Conservation (phyloP, 2,329 filamentous ascomycete species). For the Arachnomyces sp. region DNA sequence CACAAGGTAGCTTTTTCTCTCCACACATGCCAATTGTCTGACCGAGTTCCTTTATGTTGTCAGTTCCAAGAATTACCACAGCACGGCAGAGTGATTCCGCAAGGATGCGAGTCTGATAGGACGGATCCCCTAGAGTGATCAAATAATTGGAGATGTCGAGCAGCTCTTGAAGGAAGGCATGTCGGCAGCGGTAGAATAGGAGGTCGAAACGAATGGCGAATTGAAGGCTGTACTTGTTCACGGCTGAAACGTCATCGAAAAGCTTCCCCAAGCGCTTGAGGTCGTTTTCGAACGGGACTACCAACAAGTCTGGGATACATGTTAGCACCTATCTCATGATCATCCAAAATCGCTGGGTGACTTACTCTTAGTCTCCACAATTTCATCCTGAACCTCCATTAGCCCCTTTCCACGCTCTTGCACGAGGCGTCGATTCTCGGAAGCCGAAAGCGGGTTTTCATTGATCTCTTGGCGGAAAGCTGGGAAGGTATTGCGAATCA, state of each 20-base stretch:
- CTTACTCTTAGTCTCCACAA: conserved; percentile 13
- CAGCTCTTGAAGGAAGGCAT: conserved; percentile 15
- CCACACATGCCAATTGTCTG: conserved; percentile 8
- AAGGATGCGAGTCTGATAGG: conserved; percentile 15
- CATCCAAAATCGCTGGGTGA: neutral
- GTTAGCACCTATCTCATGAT: neutral
- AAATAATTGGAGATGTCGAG: conserved; percentile 13
- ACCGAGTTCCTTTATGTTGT: conserved; percentile 9
- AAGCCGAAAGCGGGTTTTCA: conserved; percentile 18
- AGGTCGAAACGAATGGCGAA: conserved; percentile 17
- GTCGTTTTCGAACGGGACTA: conserved; percentile 13
- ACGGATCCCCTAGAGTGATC: conserved; percentile 12
- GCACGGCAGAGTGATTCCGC: conserved; percentile 11
- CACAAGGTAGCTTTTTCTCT: conserved; percentile 9
- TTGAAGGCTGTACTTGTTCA: conserved; percentile 17
- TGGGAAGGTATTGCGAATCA: conserved; percentile 12
- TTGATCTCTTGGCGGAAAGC: conserved; percentile 13
- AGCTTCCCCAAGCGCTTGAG: conserved; percentile 8
- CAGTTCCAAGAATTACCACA: conserved; percentile 11
- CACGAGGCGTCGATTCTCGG: conserved; percentile 15
- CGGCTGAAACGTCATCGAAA: conserved; percentile 15
- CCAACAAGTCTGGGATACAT: conserved; percentile 8
- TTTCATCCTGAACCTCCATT: conserved; percentile 12
- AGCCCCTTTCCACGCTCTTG: conserved; percentile 14
- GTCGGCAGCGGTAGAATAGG: conserved; percentile 15